Percentiles rank a stretch among this genome's conserved stretches.
Conservation (phyloP, 495 filamentous ascomycete genomes). For the Extremus antarcticus region DNA sequence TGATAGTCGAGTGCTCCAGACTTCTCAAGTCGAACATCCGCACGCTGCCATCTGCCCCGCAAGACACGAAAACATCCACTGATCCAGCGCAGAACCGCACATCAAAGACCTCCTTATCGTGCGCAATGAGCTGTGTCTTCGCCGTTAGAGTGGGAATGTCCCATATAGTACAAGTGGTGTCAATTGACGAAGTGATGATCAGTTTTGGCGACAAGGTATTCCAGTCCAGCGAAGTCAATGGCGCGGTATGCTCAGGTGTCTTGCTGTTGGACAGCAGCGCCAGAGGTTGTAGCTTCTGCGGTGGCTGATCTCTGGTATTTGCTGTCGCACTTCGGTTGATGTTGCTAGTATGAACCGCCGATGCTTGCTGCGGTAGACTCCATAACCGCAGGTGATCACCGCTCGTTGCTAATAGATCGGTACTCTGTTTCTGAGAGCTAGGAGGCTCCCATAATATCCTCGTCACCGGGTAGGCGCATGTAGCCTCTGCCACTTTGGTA, state of each 20-base stretch:
- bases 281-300: conserved; percentile 83
- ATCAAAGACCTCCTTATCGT: conserved; percentile 98
- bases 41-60: conserved; percentile 94
- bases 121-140: conserved; percentile 96
- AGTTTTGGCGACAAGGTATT: conserved; percentile 90
- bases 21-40: conserved; percentile 98
- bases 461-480: conserved; percentile 94
- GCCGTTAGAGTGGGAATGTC: conserved; percentile 96
- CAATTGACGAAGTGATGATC: conserved; percentile 97
- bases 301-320: conserved; percentile 46
- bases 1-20: conserved; percentile 96
- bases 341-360: conserved; percentile 48
- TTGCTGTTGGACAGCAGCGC: conserved; percentile 95
- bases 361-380: conserved; percentile 53
- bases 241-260: conserved; percentile 93
- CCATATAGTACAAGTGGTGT: conserved; percentile 99
- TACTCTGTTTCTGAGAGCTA: conserved; percentile 91
- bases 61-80: conserved; percentile 94
- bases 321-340: conserved; percentile 59
- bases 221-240: conserved; percentile 94
- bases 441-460: conserved; percentile 95
- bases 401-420: conserved; percentile 90
- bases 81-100: conserved; percentile 95
- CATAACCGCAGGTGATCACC: conserved; percentile 93
- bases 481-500: conserved; percentile 90